Percentiles rank a stretch among this genome's conserved stretches.
Conservation (phyloP, 805 yeast species). For the Clavispora fructus region DNA sequence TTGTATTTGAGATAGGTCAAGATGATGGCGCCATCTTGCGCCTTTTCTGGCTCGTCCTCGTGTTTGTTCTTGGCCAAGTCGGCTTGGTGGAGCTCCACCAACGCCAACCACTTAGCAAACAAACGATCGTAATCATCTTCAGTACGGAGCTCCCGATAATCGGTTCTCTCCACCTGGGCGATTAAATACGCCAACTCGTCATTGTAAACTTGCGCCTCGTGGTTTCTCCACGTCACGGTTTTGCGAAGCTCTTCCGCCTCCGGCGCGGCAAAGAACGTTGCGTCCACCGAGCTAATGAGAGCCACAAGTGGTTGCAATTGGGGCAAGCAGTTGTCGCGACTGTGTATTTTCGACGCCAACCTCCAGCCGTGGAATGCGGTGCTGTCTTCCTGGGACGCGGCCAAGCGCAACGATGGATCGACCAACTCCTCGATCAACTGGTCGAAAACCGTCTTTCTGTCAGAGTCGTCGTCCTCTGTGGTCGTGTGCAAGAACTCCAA, state of each 20-base stretch:
- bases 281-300: slow-evolving; percentile 35
- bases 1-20: slow-evolving; percentile 72
- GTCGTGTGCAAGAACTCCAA: slow-evolving; percentile 44
- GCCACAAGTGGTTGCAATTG: slow-evolving; percentile 37
- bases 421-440: slow-evolving; percentile 55
- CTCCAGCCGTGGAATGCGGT: slow-evolving; percentile 41
- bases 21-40: slow-evolving; percentile 69
- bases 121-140: slow-evolving; percentile 51
- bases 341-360: slow-evolving; percentile 42
- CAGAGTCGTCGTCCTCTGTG: slow-evolving; percentile 1
- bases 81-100: slow-evolving; percentile 53
- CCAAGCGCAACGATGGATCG: slow-evolving; percentile 61
- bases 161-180: slow-evolving; percentile 30
- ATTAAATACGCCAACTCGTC: slow-evolving; percentile 66
- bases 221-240: slow-evolving; percentile 45
- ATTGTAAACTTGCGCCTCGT: slow-evolving; percentile 58
- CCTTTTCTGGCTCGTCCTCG: slow-evolving; percentile 50
- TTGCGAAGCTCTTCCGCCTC: slow-evolving; percentile 23
- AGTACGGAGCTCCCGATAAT: slow-evolving; percentile 25
- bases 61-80: slow-evolving; percentile 47
- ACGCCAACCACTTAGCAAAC: slow-evolving; percentile 64
- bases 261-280: slow-evolving; percentile 29
- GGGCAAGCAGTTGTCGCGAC: slow-evolving; percentile 22
- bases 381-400: slow-evolving; percentile 37
- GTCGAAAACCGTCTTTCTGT: slow-evolving; percentile 37